Percentiles rank a stretch among this genome's conserved stretches.
These are phyloP conservation scores for Flaveria brownii DNA, from an alignment of 129 eudicot genomes.

Conservation along the genomic window DNA sequence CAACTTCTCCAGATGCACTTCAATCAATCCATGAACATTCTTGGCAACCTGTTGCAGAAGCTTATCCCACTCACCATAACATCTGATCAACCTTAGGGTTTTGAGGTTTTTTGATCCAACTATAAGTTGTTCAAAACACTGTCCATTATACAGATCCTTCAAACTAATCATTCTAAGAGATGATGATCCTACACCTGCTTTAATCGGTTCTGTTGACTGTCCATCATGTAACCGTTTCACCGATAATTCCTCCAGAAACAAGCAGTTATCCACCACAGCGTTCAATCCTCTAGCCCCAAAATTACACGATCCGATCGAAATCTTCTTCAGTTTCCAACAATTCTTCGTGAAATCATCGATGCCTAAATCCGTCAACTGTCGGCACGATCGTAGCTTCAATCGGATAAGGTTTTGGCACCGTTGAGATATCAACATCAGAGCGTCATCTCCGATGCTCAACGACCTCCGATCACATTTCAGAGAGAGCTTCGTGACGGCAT, in stretches of 20 bases:
- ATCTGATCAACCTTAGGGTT: conserved; percentile 50
- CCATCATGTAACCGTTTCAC: conserved; percentile 58
- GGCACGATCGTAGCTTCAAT: conserved; percentile 61
- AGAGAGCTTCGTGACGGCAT: conserved; percentile 58
- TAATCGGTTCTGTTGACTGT: conserved; percentile 41
- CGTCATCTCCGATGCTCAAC: conserved; percentile 52
- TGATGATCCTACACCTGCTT: conserved; percentile 44
- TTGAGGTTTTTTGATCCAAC: conserved; percentile 51
- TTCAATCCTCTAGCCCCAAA: conserved; percentile 74
- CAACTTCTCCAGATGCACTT: conserved; percentile 65
- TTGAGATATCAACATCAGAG: conserved; percentile 43
- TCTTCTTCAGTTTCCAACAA: conserved; percentile 54
- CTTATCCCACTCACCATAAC: conserved; percentile 75
- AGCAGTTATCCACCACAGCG: conserved; percentile 54
- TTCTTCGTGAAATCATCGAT: conserved; percentile 46
- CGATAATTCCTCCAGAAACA: conserved; percentile 54
- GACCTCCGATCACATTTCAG: conserved; percentile 64
- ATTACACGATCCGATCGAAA: conserved; percentile 65
- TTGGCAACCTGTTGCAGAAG: conserved; percentile 44
- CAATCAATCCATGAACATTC: conserved; percentile 41
- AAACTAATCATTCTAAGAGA: conserved; percentile 48
- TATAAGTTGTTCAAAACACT: conserved; percentile 57
- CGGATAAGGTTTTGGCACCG: conserved; percentile 51
- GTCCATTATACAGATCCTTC: conserved; percentile 66
- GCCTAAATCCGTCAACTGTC: conserved; percentile 51